Base-by-base conservation (phyloP, 176 grass and related monocot genomes). In the Stipa capillata region DNA sequence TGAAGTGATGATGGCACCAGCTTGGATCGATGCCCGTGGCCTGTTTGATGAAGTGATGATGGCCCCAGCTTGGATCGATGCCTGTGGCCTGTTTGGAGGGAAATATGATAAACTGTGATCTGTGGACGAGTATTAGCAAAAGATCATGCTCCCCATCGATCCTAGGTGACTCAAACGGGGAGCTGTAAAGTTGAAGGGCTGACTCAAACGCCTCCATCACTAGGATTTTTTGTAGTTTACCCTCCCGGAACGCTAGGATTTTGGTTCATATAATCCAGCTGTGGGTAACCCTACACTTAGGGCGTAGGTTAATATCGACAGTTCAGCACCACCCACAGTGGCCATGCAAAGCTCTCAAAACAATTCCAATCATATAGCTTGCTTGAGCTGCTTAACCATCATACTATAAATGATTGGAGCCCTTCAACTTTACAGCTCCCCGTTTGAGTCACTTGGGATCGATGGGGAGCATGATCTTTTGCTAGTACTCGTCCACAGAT, bases 271-370 rank as follows among this genome's bases (percentile, higher is more conserved):
- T 59, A 65, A 65, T 23, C 29, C 79, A 54, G 4, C 59, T 35
- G 59, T 49, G 16, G n/a, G 12, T 73, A 67, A 79, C 86, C 86
- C 67, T 65, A 33, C 23, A 50, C 39, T 23, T 47, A 79, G 80
- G 86, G 86, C 67, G 67, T 2, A 83, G 21, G 49, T 88, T 78
- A 48, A 45, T 33, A 65, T 83, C 80, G 43, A 71, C 64, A 87
- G 72, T 45, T 54, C 2, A 78, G 56, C 80, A 73, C 73, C 73
- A 72, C 29, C 35, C 43, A 39, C 25, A 76, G 18, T 52, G 61
- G 32, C 85, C 53, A 71, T 45, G 72, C 3, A 52, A 35, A 70
- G n/a, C 14, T 70, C 35, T 29, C 35, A 72, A 63, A 27, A 65
- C 53, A 70, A 63, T 63, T 82, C 52, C 79, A 70, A 41, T 71